Conservation (phyloP, 768 basidiomycete genomes). For the Botryobasidium botryosum region DNA sequence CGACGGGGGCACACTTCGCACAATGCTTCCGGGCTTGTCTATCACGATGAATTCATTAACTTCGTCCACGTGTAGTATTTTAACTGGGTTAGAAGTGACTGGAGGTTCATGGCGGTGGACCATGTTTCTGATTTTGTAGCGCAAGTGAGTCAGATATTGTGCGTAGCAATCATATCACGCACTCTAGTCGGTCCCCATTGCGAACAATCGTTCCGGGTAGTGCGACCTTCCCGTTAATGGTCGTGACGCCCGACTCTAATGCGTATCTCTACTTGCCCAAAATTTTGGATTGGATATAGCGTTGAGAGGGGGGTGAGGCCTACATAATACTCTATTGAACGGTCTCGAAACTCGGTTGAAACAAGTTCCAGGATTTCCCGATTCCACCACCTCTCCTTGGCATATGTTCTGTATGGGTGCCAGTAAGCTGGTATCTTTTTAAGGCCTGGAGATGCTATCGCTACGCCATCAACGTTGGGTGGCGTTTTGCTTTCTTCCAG, state of each 20-base stretch:
- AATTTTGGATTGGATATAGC: background rate
- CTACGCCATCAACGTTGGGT: too few species aligned
- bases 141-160: background rate
- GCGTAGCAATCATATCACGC: slow-evolving; percentile 17
- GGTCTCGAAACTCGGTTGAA: slow-evolving; percentile 84
- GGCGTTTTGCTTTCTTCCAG: too few species aligned
- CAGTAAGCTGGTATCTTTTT: slow-evolving; percentile 47
- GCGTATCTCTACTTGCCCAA: slow-evolving; percentile 34
- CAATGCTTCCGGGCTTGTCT: slow-evolving; percentile 93
- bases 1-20: slow-evolving; percentile 29
- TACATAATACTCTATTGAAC: slow-evolving; percentile 81
- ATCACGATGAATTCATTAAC: slow-evolving; percentile 79
- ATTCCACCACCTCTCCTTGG: slow-evolving; percentile 79
- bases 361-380: slow-evolving; percentile 81
- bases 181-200: slow-evolving; percentile 88
- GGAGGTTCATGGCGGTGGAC: slow-evolving; percentile 97
- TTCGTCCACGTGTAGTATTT: slow-evolving; percentile 58
- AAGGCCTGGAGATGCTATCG: too few species aligned
- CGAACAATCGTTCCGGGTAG: slow-evolving; percentile 58
- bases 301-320: background rate
- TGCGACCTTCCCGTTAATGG: slow-evolving; percentile 81
- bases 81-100: slow-evolving; percentile 67
- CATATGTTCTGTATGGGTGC: slow-evolving; percentile 87
- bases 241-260: slow-evolving; percentile 87
- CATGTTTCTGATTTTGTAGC: slow-evolving; percentile 42